Percentiles rank a stretch among this genome's conserved stretches.
phyloP scores from a whole-genome alignment of 2,329 filamentous ascomycete species.

The Lecanicillium sp. region DNA sequence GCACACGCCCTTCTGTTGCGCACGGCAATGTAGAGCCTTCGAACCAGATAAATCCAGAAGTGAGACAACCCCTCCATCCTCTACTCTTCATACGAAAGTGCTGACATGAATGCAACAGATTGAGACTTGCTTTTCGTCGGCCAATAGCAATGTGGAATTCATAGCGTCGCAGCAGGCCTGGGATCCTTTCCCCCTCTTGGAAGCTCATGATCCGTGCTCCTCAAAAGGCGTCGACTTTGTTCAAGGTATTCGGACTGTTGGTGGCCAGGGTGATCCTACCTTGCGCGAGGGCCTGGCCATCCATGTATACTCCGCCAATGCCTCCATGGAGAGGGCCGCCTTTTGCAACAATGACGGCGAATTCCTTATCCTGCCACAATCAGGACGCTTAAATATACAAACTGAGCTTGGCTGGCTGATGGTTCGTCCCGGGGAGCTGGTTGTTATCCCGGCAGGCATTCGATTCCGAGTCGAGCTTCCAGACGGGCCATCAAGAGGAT shows the following conservation, averaged over 20 bases:
- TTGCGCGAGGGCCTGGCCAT: slow-evolving; percentile 39
- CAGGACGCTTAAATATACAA: slow-evolving; percentile 57
- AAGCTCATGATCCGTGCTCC: neutral
- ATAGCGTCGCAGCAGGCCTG: slow-evolving; percentile 38
- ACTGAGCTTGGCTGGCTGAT: slow-evolving; percentile 58
- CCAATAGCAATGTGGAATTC: slow-evolving; percentile 36
- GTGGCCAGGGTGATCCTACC: slow-evolving; percentile 40
- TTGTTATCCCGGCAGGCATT: slow-evolving; percentile 57
- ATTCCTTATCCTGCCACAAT: slow-evolving; percentile 56
- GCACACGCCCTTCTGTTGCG: slow-evolving; percentile 23
- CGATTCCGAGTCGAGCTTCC: slow-evolving; percentile 26
- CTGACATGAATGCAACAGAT: slow-evolving; percentile 11
- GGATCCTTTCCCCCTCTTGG: slow-evolving; percentile 31
- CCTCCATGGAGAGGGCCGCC: slow-evolving; percentile 36
- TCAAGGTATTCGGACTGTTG: slow-evolving; percentile 38
- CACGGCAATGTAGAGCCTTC: slow-evolving; percentile 15
- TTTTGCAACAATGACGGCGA: slow-evolving; percentile 56
- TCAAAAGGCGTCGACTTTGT: slow-evolving; percentile 35
- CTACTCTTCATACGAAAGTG: neutral
- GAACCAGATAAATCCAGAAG: slow-evolving; percentile 20
- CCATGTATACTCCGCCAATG: slow-evolving; percentile 38
- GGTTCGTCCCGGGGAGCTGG: slow-evolving; percentile 60
- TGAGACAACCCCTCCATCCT: slow-evolving; percentile 3
- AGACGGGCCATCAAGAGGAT: slow-evolving; percentile 53
- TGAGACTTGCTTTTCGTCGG: slow-evolving; percentile 35